Base-by-base conservation (phyloP, 129 eudicot genomes). In the Ambrosia artemisiifolia region DNA sequence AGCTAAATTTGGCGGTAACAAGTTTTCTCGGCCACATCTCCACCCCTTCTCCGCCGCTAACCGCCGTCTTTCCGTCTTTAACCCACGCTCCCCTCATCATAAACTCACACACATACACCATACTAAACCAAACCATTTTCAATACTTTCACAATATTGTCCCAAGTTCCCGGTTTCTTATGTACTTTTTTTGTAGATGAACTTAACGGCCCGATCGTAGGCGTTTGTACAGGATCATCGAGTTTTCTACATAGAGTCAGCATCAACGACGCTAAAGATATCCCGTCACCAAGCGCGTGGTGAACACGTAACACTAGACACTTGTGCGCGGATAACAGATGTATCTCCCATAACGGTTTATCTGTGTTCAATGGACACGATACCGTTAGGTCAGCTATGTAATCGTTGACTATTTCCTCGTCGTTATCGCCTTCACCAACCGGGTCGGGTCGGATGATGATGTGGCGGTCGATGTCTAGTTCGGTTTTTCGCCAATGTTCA, bases 241-340 rank as follows among this genome's bases (percentile, higher is more conserved):
- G 83, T 10, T 72, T 74, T 69, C 83, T 63, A 63, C 89, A 88
- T 34, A 76, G 55, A 30, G 94, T 62, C 49, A 78, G 51, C 71
- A 88, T 63, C 85, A 88, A 66, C 5, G 97, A 91, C 91, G 86
- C 83, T 44, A 91, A 42, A 4, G 97, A 91, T 42, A 80, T 81
- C 12, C 93, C 97, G 43, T 91, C 97, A 8, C 97, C 97, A 24
- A 92, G 74, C 61, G 97, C 96, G 76, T 88, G 97, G 72, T 88
- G 97, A 7, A 92, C 48, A 10, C 96, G 89, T 33, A 92, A 3
- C 20, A 92, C 85, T 20, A 70, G 51, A 36, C 88, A 83, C 2
- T 81, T 83, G 36, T 86, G 88, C 5, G 90, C 90, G 78, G 74
- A 66, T 36, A 92, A 71, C 0, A 92, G 32, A 60, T 92, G 97